Evolutionary conservation across 108 stramenopile genomes (phyloP).

Genomic region (Nitzschia sp.): DNA sequence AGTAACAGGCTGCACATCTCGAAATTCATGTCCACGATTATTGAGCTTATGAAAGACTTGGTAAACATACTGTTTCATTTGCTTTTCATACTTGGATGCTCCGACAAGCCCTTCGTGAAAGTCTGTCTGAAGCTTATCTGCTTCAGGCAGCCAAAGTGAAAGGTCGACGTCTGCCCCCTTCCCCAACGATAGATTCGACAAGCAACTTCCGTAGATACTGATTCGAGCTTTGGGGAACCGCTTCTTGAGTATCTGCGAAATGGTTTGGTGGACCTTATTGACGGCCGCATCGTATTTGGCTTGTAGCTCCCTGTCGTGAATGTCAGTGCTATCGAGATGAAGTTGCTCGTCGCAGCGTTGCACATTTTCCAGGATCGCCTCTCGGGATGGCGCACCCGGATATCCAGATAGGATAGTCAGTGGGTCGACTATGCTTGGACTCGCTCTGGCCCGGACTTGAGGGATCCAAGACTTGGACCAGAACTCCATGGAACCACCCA

Average conservation of each 20-base stretch:
- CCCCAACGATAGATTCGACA: constrained; percentile 65
- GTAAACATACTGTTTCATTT: constrained; percentile 55
- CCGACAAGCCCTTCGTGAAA: constrained; percentile 53
- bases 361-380: background rate
- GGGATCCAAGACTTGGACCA: constrained; percentile 20
- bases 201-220: constrained; percentile 73
- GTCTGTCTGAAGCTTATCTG: constrained; percentile 34
- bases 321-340: background rate
- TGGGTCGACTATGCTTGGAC: constrained; percentile 16
- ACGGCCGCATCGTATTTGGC: constrained; percentile 28
- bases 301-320: background rate
- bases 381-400: background rate
- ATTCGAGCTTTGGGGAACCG: constrained; percentile 34
- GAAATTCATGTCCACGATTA: constrained; percentile 34
- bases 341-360: background rate
- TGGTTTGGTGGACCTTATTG: constrained; percentile 18
- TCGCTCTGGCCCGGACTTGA: background rate
- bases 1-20: constrained; percentile 48
- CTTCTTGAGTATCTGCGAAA: constrained; percentile 24
- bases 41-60: constrained; percentile 38
- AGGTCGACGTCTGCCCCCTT: constrained; percentile 78
- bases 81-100: constrained; percentile 44
- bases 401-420: constrained; percentile 8
- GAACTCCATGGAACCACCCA: constrained; percentile 11
- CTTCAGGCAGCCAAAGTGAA: constrained; percentile 50